Percentiles rank a stretch among this genome's conserved stretches.
Evolutionary conservation across 768 basidiomycete genomes (phyloP).

Genomic region (Calvatia gigantea): DNA sequence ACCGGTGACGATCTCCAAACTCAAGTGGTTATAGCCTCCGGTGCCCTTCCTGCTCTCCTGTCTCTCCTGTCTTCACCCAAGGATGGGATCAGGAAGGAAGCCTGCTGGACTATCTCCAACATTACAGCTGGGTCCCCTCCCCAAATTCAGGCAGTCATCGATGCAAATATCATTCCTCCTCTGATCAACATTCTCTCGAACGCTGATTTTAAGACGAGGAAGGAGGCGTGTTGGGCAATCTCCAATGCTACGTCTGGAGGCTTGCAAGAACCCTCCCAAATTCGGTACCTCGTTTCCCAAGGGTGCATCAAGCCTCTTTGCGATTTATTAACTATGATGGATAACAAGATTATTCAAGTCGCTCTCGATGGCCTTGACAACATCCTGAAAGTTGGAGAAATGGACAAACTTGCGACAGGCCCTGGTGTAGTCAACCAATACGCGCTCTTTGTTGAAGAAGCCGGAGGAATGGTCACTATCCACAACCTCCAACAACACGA

Average conservation of each 20-base stretch:
- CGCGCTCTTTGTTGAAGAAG: constrained; percentile 93
- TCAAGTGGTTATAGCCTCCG: constrained; percentile 97
- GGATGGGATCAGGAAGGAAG: constrained; percentile 98
- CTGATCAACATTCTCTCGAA: constrained; percentile 97
- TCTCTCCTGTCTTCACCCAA: constrained; percentile 93
- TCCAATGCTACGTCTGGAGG: constrained; percentile 99
- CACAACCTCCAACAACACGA: constrained; percentile 99
- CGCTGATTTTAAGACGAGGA: constrained; percentile 99
- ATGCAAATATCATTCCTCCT: constrained; percentile 97
- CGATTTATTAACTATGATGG: constrained; percentile 95
- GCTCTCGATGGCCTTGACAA: constrained; percentile 98
- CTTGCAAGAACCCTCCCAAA: constrained; percentile 93
- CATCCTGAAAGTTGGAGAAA: constrained; percentile 95
- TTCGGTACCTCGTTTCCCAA: constrained; percentile 95
- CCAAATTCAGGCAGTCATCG: constrained; percentile 96
- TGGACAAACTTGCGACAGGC: constrained; percentile 81
- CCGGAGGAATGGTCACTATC: constrained; percentile 97
- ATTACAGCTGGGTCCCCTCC: constrained; percentile 95
- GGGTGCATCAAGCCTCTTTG: constrained; percentile 99
- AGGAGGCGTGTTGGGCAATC: constrained; percentile 99
- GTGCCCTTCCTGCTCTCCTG: constrained; percentile 92
- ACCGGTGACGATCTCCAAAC: constrained; percentile 99
- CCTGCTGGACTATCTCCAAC: constrained; percentile 99
- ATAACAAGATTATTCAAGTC: constrained; percentile 99
- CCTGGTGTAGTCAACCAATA: constrained; percentile 89